A percentile compares a stretch with the other conserved stretches of the same genome.
Evolutionary conservation across 495 filamentous ascomycete species (phyloP).

Genomic region (Podospora conica): DNA sequence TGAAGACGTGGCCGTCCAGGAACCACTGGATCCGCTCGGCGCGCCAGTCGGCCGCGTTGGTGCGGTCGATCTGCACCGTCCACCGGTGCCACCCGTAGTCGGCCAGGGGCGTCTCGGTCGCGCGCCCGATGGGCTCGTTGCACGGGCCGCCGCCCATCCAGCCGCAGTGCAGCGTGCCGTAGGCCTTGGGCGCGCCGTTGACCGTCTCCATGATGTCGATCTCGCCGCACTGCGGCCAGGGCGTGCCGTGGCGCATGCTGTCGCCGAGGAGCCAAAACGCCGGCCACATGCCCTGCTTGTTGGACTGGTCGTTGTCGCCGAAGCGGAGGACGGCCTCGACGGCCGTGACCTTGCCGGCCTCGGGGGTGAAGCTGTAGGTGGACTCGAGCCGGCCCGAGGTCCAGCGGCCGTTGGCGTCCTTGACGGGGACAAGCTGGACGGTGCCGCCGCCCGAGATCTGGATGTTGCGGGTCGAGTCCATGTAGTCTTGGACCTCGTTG

Average conservation of each 20-base stretch:
- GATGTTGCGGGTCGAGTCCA: conserved; percentile 35
- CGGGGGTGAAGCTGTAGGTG: conserved; percentile 35
- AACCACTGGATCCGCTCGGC: conserved; percentile 42
- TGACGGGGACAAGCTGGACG: conserved; percentile 41
- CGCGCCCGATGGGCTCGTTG: conserved; percentile 40
- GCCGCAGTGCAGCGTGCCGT: conserved; percentile 48
- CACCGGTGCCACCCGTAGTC: conserved; percentile 42
- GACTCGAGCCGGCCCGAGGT: conserved; percentile 47
- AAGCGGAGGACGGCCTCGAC: conserved; percentile 39
- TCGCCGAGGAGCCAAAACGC: conserved; percentile 51
- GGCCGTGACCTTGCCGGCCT: conserved; percentile 33
- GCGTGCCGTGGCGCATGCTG: conserved; percentile 40
- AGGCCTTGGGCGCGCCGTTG: conserved; percentile 38
- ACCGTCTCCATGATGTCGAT: conserved; percentile 50
- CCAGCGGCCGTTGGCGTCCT: conserved; percentile 35
- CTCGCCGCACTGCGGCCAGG: conserved; percentile 47
- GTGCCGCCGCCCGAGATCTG: conserved; percentile 43
- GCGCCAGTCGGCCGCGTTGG: conserved; percentile 31
- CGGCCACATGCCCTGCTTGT: conserved; percentile 48
- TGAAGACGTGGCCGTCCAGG: conserved; percentile 37
- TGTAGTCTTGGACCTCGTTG: conserved; percentile 42
- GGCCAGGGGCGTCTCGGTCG: conserved; percentile 23
- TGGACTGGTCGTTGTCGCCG: conserved; percentile 25
- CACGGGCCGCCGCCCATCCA: conserved; percentile 35
- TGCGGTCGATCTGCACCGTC: conserved; percentile 40